phyloP scores from a whole-genome alignment of 2,329 filamentous ascomycete species.

The Colletotrichum nymphaeae region DNA sequence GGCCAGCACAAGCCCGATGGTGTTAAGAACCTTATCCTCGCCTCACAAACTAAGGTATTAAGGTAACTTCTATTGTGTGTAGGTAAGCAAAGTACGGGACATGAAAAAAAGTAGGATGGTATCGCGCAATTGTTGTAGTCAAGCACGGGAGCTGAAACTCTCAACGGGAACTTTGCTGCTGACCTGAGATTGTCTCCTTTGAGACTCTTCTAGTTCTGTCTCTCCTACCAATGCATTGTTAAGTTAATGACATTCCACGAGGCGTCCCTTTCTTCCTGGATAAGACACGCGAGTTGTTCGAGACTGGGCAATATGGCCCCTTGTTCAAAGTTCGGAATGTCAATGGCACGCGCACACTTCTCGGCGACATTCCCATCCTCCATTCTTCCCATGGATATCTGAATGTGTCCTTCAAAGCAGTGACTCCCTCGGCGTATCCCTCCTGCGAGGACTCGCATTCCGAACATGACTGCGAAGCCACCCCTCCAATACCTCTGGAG shows the following conservation, averaged over 20 bases:
- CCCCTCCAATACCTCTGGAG: conserved; percentile 20
- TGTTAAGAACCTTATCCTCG: background rate
- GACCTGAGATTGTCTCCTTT: background rate
- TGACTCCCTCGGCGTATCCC: background rate
- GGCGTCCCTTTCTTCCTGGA: background rate
- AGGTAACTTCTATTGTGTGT: background rate
- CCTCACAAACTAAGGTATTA: background rate
- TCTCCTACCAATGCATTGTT: conserved; percentile 4
- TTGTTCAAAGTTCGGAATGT: background rate
- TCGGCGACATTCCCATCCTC: conserved; percentile 6
- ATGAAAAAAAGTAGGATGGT: background rate
- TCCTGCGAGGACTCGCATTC: conserved; percentile 12
- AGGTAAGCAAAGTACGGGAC: background rate
- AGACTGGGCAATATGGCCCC: background rate
- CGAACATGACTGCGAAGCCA: background rate
- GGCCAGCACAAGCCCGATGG: background rate
- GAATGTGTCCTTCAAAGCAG: background rate
- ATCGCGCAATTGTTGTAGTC: conserved; percentile 10
- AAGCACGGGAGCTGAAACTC: conserved; percentile 26
- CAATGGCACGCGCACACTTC: conserved; percentile 10
- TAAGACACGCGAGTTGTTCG: background rate
- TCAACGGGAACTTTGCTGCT: conserved; percentile 14
- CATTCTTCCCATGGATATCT: background rate
- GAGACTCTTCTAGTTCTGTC: background rate
- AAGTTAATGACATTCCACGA: background rate